Evolutionary conservation across 371 early-diverging fungal genomes (phyloP), one percentile per base, ranked within the genome.

Genomic region (Quaeritorhiza haematococci): DNA sequence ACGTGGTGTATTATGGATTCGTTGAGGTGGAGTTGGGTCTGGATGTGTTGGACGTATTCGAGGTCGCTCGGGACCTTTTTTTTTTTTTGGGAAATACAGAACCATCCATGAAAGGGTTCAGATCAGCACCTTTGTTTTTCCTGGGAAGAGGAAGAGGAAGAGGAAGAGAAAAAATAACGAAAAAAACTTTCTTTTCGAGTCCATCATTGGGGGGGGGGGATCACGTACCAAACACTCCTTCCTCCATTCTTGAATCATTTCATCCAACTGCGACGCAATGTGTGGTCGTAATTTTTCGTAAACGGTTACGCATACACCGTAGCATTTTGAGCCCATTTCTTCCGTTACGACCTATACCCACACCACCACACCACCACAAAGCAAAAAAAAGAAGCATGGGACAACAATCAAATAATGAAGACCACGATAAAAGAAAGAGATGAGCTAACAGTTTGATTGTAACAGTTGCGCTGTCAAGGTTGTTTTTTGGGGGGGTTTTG

Each of bases 221-320:
- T 4, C 19, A 49, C 43, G 60, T 68, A 77, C 84, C 70, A 85
- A 63, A 53, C 79, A 76, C 5, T 63, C 68, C 1, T 59, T 49
- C 4, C 78, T 63, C 83, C 84, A 85, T 8, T 72, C 70, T 24
- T 74, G 60, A 23, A 82, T 69, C 10, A 73, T 62, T 5, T 59
- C 41, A 33, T 85, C 71, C 0, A 88, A 67, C 24, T 84, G 73
- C 1, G 72, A 49, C 15, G 61, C 51, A 27, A 79, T 56, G 4
- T 71, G 63, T 5, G 69, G 61, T 13, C 65, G 50, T 17, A 84
- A 58, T 10, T 63, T 69, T 58, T 87, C 88, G 53, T 90, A 85
- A 32, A 87, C 68, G 6, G 80, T 74, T 7, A 87, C 69, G 53
- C 88, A 87, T 19, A 86, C 84, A 1, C 89, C 91, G 61, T 89